These are phyloP conservation scores for Grosmannia serpens DNA, from an alignment of 2,329 filamentous ascomycete genomes.

Conservation along the genomic window DNA sequence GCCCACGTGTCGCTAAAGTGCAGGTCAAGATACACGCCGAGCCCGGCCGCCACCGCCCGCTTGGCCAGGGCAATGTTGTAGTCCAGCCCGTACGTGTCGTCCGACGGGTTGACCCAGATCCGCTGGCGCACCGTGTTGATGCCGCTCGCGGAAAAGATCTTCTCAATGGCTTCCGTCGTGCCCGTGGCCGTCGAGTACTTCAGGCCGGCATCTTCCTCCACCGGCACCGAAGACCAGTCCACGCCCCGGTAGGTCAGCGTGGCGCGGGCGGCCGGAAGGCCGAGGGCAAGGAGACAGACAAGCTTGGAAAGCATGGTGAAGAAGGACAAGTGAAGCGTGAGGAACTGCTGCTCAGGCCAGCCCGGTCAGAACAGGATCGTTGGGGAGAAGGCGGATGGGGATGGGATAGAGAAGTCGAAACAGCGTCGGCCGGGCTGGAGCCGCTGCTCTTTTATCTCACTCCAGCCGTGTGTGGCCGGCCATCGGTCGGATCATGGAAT, in stretches of 20 bases:
- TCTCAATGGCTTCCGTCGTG: slow-evolving; percentile 42
- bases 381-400: too few species aligned
- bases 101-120: slow-evolving; percentile 55
- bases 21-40: slow-evolving; percentile 50
- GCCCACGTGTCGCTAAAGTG: slow-evolving; percentile 63
- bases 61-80: slow-evolving; percentile 60
- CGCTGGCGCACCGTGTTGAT: slow-evolving; percentile 62
- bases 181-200: slow-evolving; percentile 48
- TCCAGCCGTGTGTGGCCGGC: background rate
- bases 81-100: slow-evolving; percentile 48
- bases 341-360: background rate
- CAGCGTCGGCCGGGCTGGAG: background rate
- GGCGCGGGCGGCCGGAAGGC: slow-evolving; percentile 2
- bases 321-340: background rate
- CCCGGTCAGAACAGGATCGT: background rate
- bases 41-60: slow-evolving; percentile 49
- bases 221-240: slow-evolving; percentile 56
- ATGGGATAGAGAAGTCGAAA: background rate
- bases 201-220: slow-evolving; percentile 51
- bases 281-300: background rate
- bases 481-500: background rate
- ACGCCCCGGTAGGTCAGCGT: slow-evolving; percentile 52
- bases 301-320: background rate
- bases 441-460: background rate
- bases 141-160: slow-evolving; percentile 48